These are phyloP conservation scores for Candida berthetii DNA, from an alignment of 805 yeast species.

Conservation along the genomic window DNA sequence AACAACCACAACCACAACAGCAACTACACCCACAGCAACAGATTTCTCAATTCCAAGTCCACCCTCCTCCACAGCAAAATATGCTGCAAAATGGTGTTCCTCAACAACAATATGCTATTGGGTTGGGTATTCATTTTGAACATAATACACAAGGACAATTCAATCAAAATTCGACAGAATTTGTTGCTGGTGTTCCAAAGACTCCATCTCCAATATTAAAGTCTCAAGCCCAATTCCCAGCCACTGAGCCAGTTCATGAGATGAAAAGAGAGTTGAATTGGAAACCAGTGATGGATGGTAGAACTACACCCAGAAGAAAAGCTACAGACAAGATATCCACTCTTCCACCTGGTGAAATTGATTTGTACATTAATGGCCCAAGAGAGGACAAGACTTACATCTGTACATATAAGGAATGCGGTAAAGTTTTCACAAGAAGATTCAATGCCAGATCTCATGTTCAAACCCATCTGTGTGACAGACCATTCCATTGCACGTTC, in stretches of 20 bases:
- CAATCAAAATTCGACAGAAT: neutral
- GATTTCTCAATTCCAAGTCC: too few relatives aligned
- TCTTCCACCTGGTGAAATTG: constrained; percentile 86
- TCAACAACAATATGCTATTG: neutral
- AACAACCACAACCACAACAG: constrained; percentile 2
- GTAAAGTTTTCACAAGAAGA: constrained; percentile 77
- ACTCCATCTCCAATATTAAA: constrained; percentile 39
- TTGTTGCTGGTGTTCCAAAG: constrained; percentile 24
- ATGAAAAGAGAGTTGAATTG: constrained; percentile 11
- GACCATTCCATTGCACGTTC: constrained; percentile 76
- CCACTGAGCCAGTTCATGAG: constrained; percentile 5
- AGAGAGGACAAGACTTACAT: constrained; percentile 62
- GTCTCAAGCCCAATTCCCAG: constrained; percentile 24
- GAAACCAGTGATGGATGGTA: constrained; percentile 18
- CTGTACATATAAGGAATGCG: constrained; percentile 75
- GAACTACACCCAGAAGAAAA: constrained; percentile 11
- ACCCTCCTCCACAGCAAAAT: neutral
- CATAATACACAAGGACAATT: neutral
- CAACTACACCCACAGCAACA: neutral
- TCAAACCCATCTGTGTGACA: constrained; percentile 91
- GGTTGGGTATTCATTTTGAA: neutral
- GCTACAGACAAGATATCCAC: constrained; percentile 39
- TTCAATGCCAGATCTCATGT: constrained; percentile 94
- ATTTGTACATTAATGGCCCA: constrained; percentile 77
- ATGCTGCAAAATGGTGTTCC: too few relatives aligned